Base-by-base conservation (phyloP, 306 rosid genomes). In the Citrullus mucosospermus region DNA sequence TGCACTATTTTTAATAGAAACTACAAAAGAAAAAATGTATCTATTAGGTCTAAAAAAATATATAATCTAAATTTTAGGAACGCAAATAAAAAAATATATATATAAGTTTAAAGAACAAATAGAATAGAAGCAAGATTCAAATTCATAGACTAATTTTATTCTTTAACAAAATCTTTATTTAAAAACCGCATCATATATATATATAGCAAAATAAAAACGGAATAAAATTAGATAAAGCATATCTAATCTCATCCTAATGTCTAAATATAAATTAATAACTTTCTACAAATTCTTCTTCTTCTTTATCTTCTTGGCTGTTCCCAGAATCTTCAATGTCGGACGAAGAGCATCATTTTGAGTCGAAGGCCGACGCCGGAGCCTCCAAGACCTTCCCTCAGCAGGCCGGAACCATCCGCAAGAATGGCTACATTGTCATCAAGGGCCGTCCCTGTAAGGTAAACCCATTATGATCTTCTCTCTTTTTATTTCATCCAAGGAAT, bases 371-470 rank as follows among this genome's bases (percentile, higher is more conserved):
- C 61, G 78, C 78, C 43, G 78, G 78, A 25, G 78, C 78, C 25
- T 74, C 78, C 78, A 74, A 74, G 46, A 74, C 78, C 22, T 74
- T 30, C 28, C 78, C 78, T 53, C 78, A 74, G 44, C 78, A 74
- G 13, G 78, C 62, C 22, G 78, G 78, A 50, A 74, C 78, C 78
- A 74, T 74, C 44, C 78, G 78, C 17, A 74, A 74, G 62, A 74
- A 53, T 56, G 78, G 78, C 18, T 53, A 74, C 62, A 28, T 74
- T 39, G 78, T 74, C 62, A 74, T 74, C 62, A 74, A 74, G 78
- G 61, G 46, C 78, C 78, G 78, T 20, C 62, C 78, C 28, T 74
- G 78, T 22, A 74, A 74, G 78, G 78, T 74, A 6, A 46, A 13
- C 70, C 36, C 36, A 22, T 59, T 4, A 25, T 6, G 10, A 10